These are phyloP conservation scores for Neolentinus lepideus DNA, from an alignment of 1,284 basidiomycete species.

Conservation along the genomic window DNA sequence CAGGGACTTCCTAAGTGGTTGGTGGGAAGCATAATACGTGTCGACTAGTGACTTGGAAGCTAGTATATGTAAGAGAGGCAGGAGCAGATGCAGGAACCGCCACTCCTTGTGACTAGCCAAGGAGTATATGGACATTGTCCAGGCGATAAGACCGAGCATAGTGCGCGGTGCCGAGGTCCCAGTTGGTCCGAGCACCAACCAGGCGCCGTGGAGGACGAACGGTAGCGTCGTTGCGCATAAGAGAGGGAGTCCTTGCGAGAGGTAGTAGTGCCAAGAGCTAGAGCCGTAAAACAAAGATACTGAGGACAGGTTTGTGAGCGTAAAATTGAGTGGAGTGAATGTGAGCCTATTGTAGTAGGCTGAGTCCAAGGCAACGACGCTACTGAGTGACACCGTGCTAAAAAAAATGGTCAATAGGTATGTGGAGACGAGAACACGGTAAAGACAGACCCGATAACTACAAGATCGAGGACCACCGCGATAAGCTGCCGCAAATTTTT, in stretches of 20 bases:
- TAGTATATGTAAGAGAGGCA: conserved; percentile 82
- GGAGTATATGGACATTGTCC: conserved; percentile 74
- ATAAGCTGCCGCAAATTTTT: conserved; percentile 21
- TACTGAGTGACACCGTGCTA: not conserved
- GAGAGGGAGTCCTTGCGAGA: conserved; percentile 83
- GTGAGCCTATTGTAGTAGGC: conserved; percentile 63
- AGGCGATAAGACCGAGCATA: conserved; percentile 47
- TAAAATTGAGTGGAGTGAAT: conserved; percentile 78
- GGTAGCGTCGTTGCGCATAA: conserved; percentile 69
- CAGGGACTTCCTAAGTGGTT: not conserved
- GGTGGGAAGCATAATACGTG: conserved; percentile 19
- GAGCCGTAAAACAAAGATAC: conserved; percentile 94
- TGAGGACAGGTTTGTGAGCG: conserved; percentile 72
- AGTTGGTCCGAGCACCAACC: conserved; percentile 23
- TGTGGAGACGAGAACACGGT: not conserved
- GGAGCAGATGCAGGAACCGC: conserved; percentile 89
- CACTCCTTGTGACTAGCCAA: conserved; percentile 91
- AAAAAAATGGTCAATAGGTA: not conserved
- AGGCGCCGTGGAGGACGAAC: conserved; percentile 60
- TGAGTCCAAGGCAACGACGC: conserved; percentile 53
- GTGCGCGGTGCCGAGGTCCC: conserved; percentile 9
- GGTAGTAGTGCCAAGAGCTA: conserved; percentile 84
- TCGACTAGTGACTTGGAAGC: conserved; percentile 68
- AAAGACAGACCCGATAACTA: conserved; percentile 37
- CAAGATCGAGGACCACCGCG: conserved; percentile 29